Evolutionary conservation across 371 early-diverging fungal genomes (phyloP).

Genomic region (Mortierella sp.): DNA sequence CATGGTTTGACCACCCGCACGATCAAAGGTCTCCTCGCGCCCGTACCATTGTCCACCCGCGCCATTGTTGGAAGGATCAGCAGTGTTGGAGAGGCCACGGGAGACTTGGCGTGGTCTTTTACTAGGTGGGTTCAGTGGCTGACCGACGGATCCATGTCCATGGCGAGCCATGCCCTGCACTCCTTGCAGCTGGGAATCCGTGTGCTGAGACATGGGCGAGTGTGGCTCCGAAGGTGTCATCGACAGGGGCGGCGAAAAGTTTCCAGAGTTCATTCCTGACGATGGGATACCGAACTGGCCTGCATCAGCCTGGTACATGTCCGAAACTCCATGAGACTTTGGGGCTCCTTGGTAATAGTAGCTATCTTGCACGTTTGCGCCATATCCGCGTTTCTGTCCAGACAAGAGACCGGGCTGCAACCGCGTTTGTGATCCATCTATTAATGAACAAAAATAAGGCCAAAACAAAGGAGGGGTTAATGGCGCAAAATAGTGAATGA

Average conservation of each 20-base stretch:
- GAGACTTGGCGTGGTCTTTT: constrained; percentile 41
- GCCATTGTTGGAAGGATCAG: constrained; percentile 19
- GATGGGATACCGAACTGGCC: constrained; percentile 27
- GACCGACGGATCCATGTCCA: constrained; percentile 16
- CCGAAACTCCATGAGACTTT: constrained; percentile 24
- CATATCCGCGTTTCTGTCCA: constrained; percentile 43
- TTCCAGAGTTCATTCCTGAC: constrained; percentile 33
- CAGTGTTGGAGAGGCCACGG: constrained; percentile 19
- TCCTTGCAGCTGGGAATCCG: constrained; percentile 21
- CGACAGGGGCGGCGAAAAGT: constrained; percentile 43
- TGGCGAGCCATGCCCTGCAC: constrained; percentile 22
- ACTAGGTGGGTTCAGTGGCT: constrained; percentile 30
- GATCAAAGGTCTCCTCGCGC: constrained; percentile 31
- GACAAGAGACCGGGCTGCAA: constrained; percentile 23
- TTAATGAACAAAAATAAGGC: background rate
- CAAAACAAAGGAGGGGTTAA: background rate
- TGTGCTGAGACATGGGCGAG: constrained; percentile 43
- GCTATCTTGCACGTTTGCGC: constrained; percentile 24
- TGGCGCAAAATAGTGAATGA: too few relatives aligned
- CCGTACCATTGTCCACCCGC: constrained; percentile 36
- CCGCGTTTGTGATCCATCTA: constrained; percentile 39
- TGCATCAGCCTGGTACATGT: constrained; percentile 28
- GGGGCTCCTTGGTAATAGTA: constrained; percentile 27
- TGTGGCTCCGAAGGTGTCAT: constrained; percentile 41
- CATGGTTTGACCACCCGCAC: constrained; percentile 20